A percentile compares a stretch with the other conserved stretches of the same genome.
Evolutionary conservation across 495 filamentous ascomycete genomes (phyloP).

Genomic region (Paragyromitra xinjiangensis): DNA sequence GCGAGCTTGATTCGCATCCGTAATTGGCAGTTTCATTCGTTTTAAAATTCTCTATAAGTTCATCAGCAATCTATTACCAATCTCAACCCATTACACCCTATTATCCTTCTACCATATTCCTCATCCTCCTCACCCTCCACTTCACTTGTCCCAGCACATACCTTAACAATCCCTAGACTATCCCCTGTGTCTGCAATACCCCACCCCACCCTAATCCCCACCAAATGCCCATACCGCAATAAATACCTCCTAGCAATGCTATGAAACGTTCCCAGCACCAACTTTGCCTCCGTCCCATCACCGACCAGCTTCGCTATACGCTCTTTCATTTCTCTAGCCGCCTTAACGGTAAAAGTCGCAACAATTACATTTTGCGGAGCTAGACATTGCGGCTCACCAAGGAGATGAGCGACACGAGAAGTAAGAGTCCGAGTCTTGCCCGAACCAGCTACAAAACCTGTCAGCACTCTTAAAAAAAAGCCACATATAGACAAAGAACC

Average conservation of each 20-base stretch:
- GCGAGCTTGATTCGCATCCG: constrained; percentile 72
- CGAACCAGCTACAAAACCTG: constrained; percentile 61
- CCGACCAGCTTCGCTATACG: constrained; percentile 82
- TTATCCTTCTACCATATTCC: constrained; percentile 3
- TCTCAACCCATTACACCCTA: not conserved
- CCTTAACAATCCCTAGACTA: constrained; percentile 61
- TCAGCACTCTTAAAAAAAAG: constrained; percentile 42
- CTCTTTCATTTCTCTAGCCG: constrained; percentile 93
- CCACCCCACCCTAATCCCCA: constrained; percentile 83
- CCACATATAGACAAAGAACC: constrained; percentile 4
- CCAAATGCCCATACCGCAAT: constrained; percentile 81
- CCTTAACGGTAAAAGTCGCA: constrained; percentile 97
- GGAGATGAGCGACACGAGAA: constrained; percentile 91
- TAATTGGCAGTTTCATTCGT: constrained; percentile 63
- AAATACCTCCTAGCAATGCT: constrained; percentile 90
- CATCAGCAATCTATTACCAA: constrained; percentile 1
- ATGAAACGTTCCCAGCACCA: constrained; percentile 95
- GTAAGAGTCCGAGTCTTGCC: constrained; percentile 98
- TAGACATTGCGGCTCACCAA: constrained; percentile 76
- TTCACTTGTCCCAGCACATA: constrained; percentile 45
- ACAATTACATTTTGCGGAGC: constrained; percentile 90
- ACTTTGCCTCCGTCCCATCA: constrained; percentile 74
- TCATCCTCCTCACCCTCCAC: not conserved
- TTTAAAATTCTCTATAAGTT: constrained; percentile 75
- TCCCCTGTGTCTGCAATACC: constrained; percentile 92